phyloP scores from a whole-genome alignment of 805 yeast species.

The Kazachstania psychrophila region DNA sequence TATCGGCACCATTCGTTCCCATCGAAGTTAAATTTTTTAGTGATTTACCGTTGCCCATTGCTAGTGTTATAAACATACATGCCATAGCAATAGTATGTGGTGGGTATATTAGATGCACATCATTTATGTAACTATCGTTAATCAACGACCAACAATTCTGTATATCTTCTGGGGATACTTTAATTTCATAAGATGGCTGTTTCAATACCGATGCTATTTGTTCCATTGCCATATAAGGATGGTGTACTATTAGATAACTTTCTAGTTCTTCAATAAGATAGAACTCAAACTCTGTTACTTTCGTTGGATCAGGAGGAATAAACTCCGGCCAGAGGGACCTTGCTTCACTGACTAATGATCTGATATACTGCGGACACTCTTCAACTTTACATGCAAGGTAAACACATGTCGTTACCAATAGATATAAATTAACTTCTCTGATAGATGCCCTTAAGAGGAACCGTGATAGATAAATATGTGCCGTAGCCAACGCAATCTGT shows the following conservation, averaged over 20 bases:
- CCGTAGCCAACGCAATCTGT: conserved; percentile 80
- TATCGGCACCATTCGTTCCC: conserved; percentile 14
- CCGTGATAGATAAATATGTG: conserved; percentile 76
- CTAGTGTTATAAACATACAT: conserved; percentile 66
- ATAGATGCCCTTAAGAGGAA: conserved; percentile 64
- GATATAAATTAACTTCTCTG: conserved; percentile 73
- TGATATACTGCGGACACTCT: conserved; percentile 89
- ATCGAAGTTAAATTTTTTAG: not conserved
- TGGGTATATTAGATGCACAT: conserved; percentile 70
- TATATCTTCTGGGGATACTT: conserved; percentile 52
- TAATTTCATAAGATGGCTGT: conserved; percentile 20
- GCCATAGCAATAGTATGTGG: conserved; percentile 85
- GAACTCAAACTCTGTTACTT: conserved; percentile 91
- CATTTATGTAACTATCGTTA: conserved; percentile 85
- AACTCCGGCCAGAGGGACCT: conserved; percentile 90
- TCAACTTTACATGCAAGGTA: conserved; percentile 91
- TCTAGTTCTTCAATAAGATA: conserved; percentile 83
- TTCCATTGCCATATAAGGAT: conserved; percentile 58
- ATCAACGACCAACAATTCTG: conserved; percentile 85
- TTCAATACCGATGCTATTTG: conserved; percentile 41
- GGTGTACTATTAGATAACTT: conserved; percentile 61
- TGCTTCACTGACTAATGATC: conserved; percentile 76
- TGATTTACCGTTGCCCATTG: conserved; percentile 15
- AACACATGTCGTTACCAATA: conserved; percentile 73
- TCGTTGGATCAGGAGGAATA: conserved; percentile 83